These are phyloP conservation scores for Pichia cabralensis DNA, from an alignment of 805 yeast species.

Conservation along the genomic window DNA sequence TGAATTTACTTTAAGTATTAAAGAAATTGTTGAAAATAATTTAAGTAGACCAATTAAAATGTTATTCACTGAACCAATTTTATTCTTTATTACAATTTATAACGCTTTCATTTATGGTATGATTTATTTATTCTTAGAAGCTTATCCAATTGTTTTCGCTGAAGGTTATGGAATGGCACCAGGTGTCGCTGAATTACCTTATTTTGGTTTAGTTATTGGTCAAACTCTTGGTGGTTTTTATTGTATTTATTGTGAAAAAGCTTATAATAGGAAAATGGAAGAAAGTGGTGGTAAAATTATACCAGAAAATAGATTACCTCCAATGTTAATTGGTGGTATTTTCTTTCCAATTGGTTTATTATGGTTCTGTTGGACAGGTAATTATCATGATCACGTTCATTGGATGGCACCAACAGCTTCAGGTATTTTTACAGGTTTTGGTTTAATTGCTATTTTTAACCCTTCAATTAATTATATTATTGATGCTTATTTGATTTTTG, in stretches of 20 bases:
- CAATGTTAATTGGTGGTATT: conserved; percentile 65
- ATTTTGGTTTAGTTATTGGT: conserved; percentile 67
- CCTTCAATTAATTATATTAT: conserved; percentile 63
- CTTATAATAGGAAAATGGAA: conserved; percentile 36
- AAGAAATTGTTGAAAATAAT: conserved; percentile 53
- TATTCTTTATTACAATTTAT: conserved; percentile 58
- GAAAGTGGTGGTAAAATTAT: conserved; percentile 50
- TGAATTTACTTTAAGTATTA: conserved; percentile 42
- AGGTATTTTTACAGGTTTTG: conserved; percentile 57
- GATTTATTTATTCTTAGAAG: conserved; percentile 61
- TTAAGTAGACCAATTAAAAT: conserved; percentile 58
- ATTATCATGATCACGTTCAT: conserved; percentile 56
- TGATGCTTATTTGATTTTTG: conserved; percentile 58
- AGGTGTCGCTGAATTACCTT: conserved; percentile 71
- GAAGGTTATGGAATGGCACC: conserved; percentile 50
- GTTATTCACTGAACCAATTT: conserved; percentile 62
- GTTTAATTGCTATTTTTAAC: conserved; percentile 57
- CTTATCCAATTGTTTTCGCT: conserved; percentile 63
- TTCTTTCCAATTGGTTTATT: conserved; percentile 69
- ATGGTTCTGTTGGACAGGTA: conserved; percentile 87
- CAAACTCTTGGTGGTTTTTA: conserved; percentile 45
- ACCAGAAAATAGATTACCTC: conserved; percentile 74
- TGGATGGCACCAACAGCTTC: conserved; percentile 76
- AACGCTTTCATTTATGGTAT: conserved; percentile 76
- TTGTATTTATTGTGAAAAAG: conserved; percentile 45